Evolutionary conservation across 345 rosid species (phyloP), one percentile per base, ranked within the genome.

Genomic region (Litchi chinensis): DNA sequence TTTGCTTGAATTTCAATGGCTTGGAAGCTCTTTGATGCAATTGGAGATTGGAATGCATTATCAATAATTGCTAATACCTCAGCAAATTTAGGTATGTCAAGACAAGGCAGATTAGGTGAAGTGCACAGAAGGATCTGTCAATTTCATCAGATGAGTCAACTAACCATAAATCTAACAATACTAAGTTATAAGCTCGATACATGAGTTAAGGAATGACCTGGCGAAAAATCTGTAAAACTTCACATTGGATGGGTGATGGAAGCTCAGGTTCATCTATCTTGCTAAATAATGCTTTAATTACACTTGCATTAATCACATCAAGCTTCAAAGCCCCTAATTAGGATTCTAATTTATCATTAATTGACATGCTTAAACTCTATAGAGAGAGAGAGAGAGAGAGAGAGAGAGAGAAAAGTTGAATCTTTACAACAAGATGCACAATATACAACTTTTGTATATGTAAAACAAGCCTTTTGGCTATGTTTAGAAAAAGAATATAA

Each of bases 141-240:
- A 79, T 79, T 19, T 11, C 67, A 44, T 65, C 63, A 73, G 12
- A 54, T 43, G 68, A 68, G 83, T 80, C 60, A 83, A 76, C 48
- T 63, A 3, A 26, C 39, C 26, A 63, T 10, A 54, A 54, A 83
- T 48, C 19, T 65, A 70, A 65, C 32, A 76, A 19, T 40, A 57
- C 19, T 0, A 3, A 32, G 73, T 16, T 54, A 77, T 12, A 44
- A 68, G 24, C 76, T 57, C 19, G 9, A 22, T 11, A 28, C 6
- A 62, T 43, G 52, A 68, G 75, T 56, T 79, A 43, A 64, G 43
- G 39, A 68, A 37, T 71, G 54, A 95, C 95, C 98, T 87, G 85
- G 37, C 83, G 91, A 78, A 91, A 83, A 82, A 92, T 82, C 64
- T 85, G 82, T 68, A 93, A 84, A 75, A 93, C 93, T 84, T 86